phyloP scores from a whole-genome alignment of 495 filamentous ascomycete species.

The Gamarada debralockiae region DNA sequence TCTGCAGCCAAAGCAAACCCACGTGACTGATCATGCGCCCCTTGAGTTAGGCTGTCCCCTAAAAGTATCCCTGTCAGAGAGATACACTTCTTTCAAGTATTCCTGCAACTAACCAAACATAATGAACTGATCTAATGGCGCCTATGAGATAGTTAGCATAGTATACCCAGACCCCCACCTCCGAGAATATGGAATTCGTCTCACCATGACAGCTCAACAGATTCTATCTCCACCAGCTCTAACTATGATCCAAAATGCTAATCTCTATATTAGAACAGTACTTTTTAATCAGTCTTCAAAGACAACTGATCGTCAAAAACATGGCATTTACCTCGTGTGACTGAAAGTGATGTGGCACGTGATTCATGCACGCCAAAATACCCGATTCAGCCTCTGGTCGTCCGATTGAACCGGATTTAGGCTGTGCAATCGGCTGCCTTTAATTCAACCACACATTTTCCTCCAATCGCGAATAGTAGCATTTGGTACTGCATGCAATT shows the following conservation, averaged over 20 bases:
- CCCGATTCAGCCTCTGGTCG: no score
- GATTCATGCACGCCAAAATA: no score
- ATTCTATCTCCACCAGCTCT: not conserved
- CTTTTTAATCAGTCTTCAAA: no score
- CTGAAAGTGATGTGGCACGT: no score
- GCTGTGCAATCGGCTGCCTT: no score
- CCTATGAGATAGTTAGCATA: slow-evolving; percentile 2
- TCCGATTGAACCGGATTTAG: no score
- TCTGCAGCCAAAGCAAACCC: slow-evolving; percentile 56
- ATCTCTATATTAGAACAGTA: no score
- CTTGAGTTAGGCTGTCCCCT: slow-evolving; percentile 61
- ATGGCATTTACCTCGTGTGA: no score
- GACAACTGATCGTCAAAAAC: no score
- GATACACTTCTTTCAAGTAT: not conserved
- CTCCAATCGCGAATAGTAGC: not conserved
- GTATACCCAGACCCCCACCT: not conserved
- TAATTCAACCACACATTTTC: not conserved
- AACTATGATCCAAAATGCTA: not conserved
- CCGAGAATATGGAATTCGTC: not conserved
- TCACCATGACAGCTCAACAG: not conserved
- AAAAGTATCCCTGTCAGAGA: not conserved
- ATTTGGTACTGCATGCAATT: not conserved
- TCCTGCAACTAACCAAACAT: slow-evolving; percentile 47
- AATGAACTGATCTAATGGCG: slow-evolving; percentile 34
- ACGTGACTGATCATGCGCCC: slow-evolving; percentile 44